Percentiles rank a stretch among this genome's conserved stretches.
Conservation (phyloP, 1,284 basidiomycete species). For the Cystobasidium sp. region DNA sequence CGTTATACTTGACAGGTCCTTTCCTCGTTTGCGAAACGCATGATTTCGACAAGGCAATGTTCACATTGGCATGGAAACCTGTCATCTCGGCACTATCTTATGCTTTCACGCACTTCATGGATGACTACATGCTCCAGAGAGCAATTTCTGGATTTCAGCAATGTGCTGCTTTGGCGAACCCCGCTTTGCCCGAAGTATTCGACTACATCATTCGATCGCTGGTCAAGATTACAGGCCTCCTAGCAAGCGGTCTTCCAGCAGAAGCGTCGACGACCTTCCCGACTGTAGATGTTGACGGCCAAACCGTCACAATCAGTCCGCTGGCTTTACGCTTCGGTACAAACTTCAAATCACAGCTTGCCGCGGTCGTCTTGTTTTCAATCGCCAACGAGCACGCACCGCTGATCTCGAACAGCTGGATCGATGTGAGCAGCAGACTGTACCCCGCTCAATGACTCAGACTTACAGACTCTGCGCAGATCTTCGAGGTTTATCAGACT, state of each 20-base stretch:
- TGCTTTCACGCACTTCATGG: slow-evolving; percentile 87
- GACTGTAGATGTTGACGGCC: slow-evolving; percentile 87
- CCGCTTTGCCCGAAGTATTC: slow-evolving; percentile 89
- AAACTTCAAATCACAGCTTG: slow-evolving; percentile 93
- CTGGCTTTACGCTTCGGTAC: slow-evolving; percentile 92
- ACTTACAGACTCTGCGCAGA: slow-evolving; percentile 60
- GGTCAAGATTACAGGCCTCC: slow-evolving; percentile 63
- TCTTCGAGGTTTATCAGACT: slow-evolving; percentile 98
- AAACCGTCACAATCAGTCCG: slow-evolving; percentile 85
- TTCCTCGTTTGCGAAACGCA: slow-evolving; percentile 78
- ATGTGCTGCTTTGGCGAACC: slow-evolving; percentile 91
- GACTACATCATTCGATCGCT: slow-evolving; percentile 93
- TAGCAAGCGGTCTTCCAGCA: slow-evolving; percentile 37
- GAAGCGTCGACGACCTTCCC: slow-evolving; percentile 79
- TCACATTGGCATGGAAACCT: slow-evolving; percentile 86
- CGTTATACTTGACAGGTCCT: slow-evolving; percentile 62
- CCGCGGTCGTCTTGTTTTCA: slow-evolving; percentile 95
- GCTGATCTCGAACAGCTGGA: slow-evolving; percentile 92
- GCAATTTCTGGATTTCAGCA: slow-evolving; percentile 94
- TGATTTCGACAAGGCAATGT: slow-evolving; percentile 88
- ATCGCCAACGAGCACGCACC: slow-evolving; percentile 98
- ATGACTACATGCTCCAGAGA: slow-evolving; percentile 93
- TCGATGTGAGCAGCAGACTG: slow-evolving; percentile 38
- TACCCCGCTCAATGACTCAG: background rate
- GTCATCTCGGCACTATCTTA: slow-evolving; percentile 73